Conservation (phyloP, 1,284 basidiomycete genomes). For the Volvariella surrecta region DNA sequence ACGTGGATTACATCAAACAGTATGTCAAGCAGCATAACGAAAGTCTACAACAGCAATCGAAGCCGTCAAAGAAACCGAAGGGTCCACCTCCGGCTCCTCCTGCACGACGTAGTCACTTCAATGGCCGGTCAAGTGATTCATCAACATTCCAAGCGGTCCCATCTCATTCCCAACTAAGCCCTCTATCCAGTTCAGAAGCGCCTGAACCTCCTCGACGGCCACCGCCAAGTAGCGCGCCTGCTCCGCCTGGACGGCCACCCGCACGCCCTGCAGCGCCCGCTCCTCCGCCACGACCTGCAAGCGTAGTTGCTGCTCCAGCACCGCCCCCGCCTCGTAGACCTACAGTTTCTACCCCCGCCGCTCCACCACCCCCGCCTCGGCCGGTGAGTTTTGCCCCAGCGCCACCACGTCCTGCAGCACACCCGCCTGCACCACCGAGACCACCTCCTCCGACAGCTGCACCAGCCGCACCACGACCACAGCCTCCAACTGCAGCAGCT, state of each 20-base stretch:
- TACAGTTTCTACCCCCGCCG: slow-evolving; percentile 20
- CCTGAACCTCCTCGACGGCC: slow-evolving; percentile 20
- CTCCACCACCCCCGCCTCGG: slow-evolving; percentile 21
- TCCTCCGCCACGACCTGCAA: slow-evolving; percentile 22
- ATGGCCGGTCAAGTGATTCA: slow-evolving; percentile 21
- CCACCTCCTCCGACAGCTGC: slow-evolving; percentile 26
- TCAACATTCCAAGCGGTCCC: slow-evolving; percentile 21
- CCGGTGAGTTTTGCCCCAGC: slow-evolving; percentile 18
- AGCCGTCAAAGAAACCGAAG: slow-evolving; percentile 38
- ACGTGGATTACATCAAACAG: slow-evolving; percentile 87
- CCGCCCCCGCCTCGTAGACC: slow-evolving; percentile 26
- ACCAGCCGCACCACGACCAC: slow-evolving; percentile 22
- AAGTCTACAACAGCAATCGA: slow-evolving; percentile 28
- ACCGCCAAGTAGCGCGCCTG: slow-evolving; percentile 20
- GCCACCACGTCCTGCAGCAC: slow-evolving; percentile 20
- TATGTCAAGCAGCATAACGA: slow-evolving; percentile 54
- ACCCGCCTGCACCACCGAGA: slow-evolving; percentile 17
- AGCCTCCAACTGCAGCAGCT: slow-evolving; percentile 23
- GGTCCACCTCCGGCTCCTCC: slow-evolving; percentile 40
- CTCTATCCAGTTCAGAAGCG: slow-evolving; percentile 20
- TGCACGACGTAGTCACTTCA: slow-evolving; percentile 22
- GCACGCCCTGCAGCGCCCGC: slow-evolving; percentile 23
- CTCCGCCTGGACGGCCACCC: slow-evolving; percentile 21
- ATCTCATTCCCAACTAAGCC: slow-evolving; percentile 14
- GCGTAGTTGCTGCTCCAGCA: slow-evolving; percentile 15